These are phyloP conservation scores for Protostelium mycophagum DNA, from an alignment of 78 protist species.

Conservation along the genomic window DNA sequence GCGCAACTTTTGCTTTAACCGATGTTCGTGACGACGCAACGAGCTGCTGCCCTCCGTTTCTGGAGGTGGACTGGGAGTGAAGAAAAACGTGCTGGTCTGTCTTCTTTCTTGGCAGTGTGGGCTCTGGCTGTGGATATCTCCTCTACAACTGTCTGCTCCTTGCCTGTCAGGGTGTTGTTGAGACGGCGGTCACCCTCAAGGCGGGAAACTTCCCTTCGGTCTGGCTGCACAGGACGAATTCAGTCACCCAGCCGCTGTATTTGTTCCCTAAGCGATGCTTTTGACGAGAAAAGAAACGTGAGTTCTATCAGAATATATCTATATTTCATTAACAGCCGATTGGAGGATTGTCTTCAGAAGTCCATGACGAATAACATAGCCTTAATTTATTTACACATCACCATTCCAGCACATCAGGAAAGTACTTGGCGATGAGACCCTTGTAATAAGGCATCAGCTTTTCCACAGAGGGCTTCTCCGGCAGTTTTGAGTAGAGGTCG, in stretches of 20 bases:
- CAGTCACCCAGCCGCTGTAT: too few species aligned
- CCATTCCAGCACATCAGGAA: slow-evolving; percentile 36
- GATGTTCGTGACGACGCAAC: too few species aligned
- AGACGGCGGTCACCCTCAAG: not conserved
- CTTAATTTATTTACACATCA: slow-evolving; percentile 1
- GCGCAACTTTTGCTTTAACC: too few species aligned
- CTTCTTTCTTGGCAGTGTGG: not conserved
- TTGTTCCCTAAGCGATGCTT: too few species aligned
- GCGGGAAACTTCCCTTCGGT: not conserved
- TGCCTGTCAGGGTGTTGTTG: not conserved
- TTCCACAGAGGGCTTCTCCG: slow-evolving; percentile 45
- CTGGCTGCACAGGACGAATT: not conserved
- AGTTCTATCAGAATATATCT: too few species aligned
- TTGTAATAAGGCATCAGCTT: slow-evolving; percentile 66
- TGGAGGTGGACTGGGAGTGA: not conserved
- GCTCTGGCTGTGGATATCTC: not conserved
- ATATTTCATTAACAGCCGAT: too few species aligned
- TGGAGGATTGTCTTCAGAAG: too few species aligned
- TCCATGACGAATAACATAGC: too few species aligned
- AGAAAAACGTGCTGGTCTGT: not conserved
- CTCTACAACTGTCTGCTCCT: not conserved
- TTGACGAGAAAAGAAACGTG: too few species aligned
- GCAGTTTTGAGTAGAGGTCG: slow-evolving; percentile 84
- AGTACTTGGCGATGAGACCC: slow-evolving; percentile 65
- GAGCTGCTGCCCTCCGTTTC: not conserved